Evolutionary conservation across 2,329 filamentous ascomycete genomes (phyloP), one percentile per base, ranked within the genome.

Genomic region (Fusarium longipes): DNA sequence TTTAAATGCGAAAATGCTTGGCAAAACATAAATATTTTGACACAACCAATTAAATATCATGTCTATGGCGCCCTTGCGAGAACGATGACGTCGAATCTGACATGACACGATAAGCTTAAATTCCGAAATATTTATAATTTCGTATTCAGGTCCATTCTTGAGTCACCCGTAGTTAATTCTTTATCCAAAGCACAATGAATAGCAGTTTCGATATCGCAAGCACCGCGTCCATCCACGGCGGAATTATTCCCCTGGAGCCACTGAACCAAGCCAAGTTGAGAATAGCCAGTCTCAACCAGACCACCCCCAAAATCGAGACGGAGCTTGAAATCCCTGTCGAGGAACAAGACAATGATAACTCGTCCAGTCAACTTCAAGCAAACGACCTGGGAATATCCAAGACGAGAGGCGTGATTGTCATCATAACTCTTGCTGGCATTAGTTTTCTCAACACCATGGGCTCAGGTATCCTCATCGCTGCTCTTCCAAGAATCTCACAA

Each of bases 401-500:
- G 6, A 48, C 47, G 0, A 51, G 66, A 9, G 62, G 44, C 1
- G 58, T 64, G 0, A 54, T 53, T 0, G 65, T 64, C 6, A 69
- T 69, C 1, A 42, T 70, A 3, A 72, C 70, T 1, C 57, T 72
- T 0, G 57, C 70, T 1, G 61, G 65, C 1, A 68, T 67, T 12
- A 70, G 68, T 9, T 72, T 72, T 15, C 70, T 72, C 59, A 72
- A 72, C 6, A 72, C 70, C 1, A 72, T 72, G 65, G 70, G 70
- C 14, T 72, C 70, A 0, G 70, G 70, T 1, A 71, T 72, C 1
- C 53, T 72, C 1, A 72, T 70, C 15, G 70, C 69, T 4, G 70
- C 70, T 2, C 53, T 72, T 2, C 70, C 70, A 4, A 52, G 57
- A 2, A 72, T 72, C 14, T 67, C 70, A 5, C 42, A 70, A 6